Evolutionary conservation across 2,329 filamentous ascomycete genomes (phyloP), one percentile per base, ranked within the genome.

Genomic region (Apiospora phragmitis): DNA sequence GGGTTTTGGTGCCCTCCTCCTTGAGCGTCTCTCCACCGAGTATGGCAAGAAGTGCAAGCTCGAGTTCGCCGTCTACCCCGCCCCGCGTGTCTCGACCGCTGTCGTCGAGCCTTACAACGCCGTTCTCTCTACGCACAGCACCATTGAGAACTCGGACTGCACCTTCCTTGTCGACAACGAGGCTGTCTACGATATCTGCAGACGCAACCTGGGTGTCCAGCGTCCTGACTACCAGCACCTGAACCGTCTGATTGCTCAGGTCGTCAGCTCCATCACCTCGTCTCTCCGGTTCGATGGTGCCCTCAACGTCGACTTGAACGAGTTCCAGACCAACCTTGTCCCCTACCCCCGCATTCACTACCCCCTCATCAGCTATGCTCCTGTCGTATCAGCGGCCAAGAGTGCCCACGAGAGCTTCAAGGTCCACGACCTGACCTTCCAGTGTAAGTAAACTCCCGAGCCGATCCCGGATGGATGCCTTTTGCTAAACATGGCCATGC

Each of bases 341-440:
- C 91, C 91, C 35, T 93, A 91, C 81, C 91, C 91, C 45, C 90
- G 91, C 81, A 93, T 93, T 75, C 91, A 93, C 85, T 93, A 92
- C 82, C 91, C 91, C 68, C 83, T 93, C 65, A 92, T 93, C 84
- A 91, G 89, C 84, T 93, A 93, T 79, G 90, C 91, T 14, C 91
- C 91, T 42, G 91, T 93, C 76, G 86, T 93, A 74, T 92, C 90
- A 29, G 89, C 90, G 71, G 86, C 88, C 85, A 93, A 93, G 88
- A 94, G 92, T 82, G 89, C 91, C 66, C 93, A 96, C 80, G 93
- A 96, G 86, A 94, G 92, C 86, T 95, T 95, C 90, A 94, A 94
- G 87, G 91, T 94, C 70, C 88, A 90, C 73, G 94, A 96, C 75
- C 83, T 93, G 74, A 93, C 91, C 79, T 90, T 92, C 84, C 90